Base-by-base conservation (phyloP, 257 asterid genomes). In the Echium plantagineum region DNA sequence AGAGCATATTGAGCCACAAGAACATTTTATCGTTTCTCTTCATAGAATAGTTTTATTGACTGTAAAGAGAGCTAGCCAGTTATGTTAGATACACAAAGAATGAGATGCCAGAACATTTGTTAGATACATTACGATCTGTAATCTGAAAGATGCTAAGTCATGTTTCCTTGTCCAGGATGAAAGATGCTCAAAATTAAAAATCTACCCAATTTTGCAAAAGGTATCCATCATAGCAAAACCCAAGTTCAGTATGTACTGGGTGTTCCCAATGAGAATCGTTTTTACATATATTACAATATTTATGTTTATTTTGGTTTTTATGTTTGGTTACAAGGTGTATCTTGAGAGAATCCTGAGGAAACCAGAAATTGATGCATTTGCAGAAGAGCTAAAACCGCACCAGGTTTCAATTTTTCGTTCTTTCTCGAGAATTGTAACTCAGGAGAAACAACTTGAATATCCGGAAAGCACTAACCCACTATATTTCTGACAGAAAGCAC, bases 151-250 rank as follows among this genome's bases (percentile, higher is more conserved):
- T 66, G 60, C 52, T 66, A 38, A 55, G 19, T 63, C 63, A 48
- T 52, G 17, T 60, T 52, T 19, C 30, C 28, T 46, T 55, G 48
- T 52, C 57, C 91, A 93, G 99, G 99, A 93, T 72, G 99, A 93
- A 71, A 90, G 99, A 17, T 93, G 96, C 87, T 89, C 97, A 3
- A 93, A 89, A 81, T 81, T 93, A 57, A 93, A 86, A 72, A 83
- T 93, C 57, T 89, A 84, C 66, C 99, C 97, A 42, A 86, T 93
- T 77, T 80, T 89, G 81, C 97, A 93, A 81, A 93, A 93, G 99
- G 99, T 93, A n/a, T n/a, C n/a, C n/a, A n/a, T n/a, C n/a, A n/a
- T n/a, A n/a, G n/a, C n/a, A n/a, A n/a, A n/a, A n/a, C n/a, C n/a
- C n/a, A n/a, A n/a, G n/a, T n/a, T n/a, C n/a, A n/a, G 99, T 93